Conservation (phyloP, 306 rosid species). For the Dalbergia cultrata region DNA sequence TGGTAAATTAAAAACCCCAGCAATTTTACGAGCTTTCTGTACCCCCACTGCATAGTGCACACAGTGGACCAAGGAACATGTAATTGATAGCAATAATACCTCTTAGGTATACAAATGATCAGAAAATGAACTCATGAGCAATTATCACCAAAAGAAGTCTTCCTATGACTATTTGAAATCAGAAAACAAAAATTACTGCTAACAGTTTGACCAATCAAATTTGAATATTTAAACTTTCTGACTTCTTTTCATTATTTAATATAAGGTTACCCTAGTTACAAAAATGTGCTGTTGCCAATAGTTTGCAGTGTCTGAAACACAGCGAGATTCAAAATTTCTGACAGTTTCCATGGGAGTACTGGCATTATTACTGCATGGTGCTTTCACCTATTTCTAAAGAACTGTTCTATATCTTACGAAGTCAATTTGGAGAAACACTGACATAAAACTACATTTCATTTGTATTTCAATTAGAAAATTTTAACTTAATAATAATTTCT, state of each 20-base stretch:
- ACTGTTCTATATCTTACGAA: conserved; percentile 5
- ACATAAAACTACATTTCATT: conserved; percentile 14
- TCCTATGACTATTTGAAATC: conserved; percentile 19
- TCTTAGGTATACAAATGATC: conserved; percentile 19
- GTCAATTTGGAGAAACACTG: conserved; percentile 15
- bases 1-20: conserved; percentile 73
- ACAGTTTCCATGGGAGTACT: conserved; percentile 16
- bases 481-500: conserved; percentile 15
- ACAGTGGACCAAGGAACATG: conserved; percentile 37
- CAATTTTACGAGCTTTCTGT: conserved; percentile 80
- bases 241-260: conserved; percentile 31
- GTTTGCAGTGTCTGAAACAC: background rate
- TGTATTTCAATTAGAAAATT: conserved; percentile 21
- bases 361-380: background rate
- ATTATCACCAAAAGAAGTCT: conserved; percentile 25
- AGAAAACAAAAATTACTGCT: conserved; percentile 18
- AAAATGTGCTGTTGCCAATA: conserved; percentile 8
- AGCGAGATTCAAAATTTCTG: background rate
- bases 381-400: conserved; percentile 26
- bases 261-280: conserved; percentile 16
- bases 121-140: conserved; percentile 9
- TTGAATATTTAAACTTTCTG: background rate
- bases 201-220: conserved; percentile 11
- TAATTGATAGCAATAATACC: conserved; percentile 38
- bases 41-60: conserved; percentile 82